phyloP scores from a whole-genome alignment of 352 stramenopile species.

The Nannochloropsis limnetica region DNA sequence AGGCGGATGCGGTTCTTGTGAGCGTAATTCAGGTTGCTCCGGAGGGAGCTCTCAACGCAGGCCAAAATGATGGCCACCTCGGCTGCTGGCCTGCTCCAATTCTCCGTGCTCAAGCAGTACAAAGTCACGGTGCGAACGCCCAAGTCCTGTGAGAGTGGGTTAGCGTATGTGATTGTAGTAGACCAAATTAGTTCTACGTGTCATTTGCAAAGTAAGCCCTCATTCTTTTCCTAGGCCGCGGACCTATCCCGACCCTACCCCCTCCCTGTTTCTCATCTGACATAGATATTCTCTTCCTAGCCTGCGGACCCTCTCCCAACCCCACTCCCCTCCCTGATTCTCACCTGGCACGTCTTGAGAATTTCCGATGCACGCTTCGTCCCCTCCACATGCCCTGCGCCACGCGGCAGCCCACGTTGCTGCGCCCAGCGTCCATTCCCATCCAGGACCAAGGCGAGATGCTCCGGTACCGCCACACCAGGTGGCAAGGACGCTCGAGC shows the following conservation, averaged over 20 bases:
- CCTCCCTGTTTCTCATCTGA: background rate
- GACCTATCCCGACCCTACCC: background rate
- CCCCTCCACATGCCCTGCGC: constrained; percentile 42
- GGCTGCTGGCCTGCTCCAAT: background rate
- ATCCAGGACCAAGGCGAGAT: constrained; percentile 45
- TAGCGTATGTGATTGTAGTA: too few relatives aligned
- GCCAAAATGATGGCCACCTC: background rate
- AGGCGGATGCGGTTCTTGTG: constrained; percentile 40
- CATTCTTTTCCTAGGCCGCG: background rate
- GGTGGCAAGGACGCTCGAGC: background rate
- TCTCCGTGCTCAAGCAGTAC: constrained; percentile 12
- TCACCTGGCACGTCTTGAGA: constrained; percentile 42
- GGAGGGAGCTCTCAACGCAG: background rate
- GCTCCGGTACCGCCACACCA: constrained; percentile 38
- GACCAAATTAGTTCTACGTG: background rate
- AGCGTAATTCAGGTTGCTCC: background rate
- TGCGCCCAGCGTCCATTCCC: constrained; percentile 45
- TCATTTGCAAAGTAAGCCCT: background rate
- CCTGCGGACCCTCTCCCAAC: background rate
- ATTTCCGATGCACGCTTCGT: constrained; percentile 39
- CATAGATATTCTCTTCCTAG: background rate
- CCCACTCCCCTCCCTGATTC: background rate
- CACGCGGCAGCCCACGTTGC: constrained; percentile 38
- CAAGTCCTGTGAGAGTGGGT: background rate
- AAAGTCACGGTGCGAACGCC: constrained; percentile 8